Conservation (phyloP, 2,329 filamentous ascomycete genomes). For the Chalaropsis ovoidea region DNA sequence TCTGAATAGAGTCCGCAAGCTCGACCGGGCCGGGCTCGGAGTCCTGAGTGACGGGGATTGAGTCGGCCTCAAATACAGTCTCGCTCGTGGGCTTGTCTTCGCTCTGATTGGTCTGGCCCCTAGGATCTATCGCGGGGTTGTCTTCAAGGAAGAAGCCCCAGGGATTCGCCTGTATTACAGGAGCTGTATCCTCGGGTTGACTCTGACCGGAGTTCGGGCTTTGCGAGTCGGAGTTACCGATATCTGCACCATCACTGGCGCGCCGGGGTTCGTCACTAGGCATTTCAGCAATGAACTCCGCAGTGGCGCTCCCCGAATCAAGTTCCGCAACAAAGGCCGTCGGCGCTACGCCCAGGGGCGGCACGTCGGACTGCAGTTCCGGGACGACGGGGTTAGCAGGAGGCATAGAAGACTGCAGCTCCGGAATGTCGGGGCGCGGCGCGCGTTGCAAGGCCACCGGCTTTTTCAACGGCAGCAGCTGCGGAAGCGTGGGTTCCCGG, state of each 20-base stretch:
- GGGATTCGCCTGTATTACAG: slow-evolving; percentile 22
- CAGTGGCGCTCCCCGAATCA: not conserved
- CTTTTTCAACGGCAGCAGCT: slow-evolving; percentile 10
- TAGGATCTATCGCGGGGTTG: slow-evolving; percentile 16
- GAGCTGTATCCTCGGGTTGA: not conserved
- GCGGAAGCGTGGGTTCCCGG: slow-evolving; percentile 9
- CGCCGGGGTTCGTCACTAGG: slow-evolving; percentile 10
- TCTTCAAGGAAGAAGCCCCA: slow-evolving; percentile 27
- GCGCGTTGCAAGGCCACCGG: not conserved
- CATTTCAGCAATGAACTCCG: slow-evolving; percentile 21
- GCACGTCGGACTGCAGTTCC: slow-evolving; percentile 8
- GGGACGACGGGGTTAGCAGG: not conserved
- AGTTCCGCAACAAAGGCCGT: slow-evolving; percentile 23
- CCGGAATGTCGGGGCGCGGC: not conserved
- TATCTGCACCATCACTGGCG: not conserved
- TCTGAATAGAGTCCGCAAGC: slow-evolving; percentile 5
- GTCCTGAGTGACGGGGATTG: not conserved
- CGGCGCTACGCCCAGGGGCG: not conserved
- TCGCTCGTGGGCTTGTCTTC: not conserved
- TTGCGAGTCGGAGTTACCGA: not conserved
- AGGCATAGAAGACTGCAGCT: slow-evolving; percentile 9
- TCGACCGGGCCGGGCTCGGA: not conserved
- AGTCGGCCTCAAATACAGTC: slow-evolving; percentile 5
- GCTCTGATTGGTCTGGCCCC: not conserved
- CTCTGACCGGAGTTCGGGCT: not conserved